A percentile compares a stretch with the other conserved stretches of the same genome.
phyloP scores from a whole-genome alignment of 345 rosid genomes.

The Trapa bicornis region DNA sequence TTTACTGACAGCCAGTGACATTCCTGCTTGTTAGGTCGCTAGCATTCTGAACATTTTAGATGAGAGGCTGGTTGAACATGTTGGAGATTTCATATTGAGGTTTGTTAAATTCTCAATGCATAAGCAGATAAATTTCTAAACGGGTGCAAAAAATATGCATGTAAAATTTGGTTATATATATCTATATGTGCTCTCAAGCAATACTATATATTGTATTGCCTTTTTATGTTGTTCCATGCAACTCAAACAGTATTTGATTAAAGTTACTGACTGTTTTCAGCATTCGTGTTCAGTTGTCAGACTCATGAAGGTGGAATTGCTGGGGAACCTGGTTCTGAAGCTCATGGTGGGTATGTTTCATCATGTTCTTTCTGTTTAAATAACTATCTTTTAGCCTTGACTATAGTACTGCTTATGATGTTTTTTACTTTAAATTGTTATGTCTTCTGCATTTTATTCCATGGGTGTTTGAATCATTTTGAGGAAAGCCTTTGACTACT shows the following conservation, averaged over 20 bases:
- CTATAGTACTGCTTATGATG: not conserved
- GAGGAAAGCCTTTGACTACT: slow-evolving; percentile 9
- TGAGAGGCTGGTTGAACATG: slow-evolving; percentile 49
- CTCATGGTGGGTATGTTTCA: slow-evolving; percentile 94
- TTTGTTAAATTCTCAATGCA: slow-evolving; percentile 14
- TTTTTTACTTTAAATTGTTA: not conserved
- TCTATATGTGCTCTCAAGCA: not conserved
- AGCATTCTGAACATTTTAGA: slow-evolving; percentile 70
- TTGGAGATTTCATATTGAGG: slow-evolving; percentile 91
- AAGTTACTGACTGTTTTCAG: slow-evolving; percentile 9
- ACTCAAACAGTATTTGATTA: not conserved
- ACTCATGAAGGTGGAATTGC: slow-evolving; percentile 97
- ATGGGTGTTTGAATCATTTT: not conserved
- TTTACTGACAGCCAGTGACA: not conserved
- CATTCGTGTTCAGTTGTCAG: slow-evolving; percentile 60
- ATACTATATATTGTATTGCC: not conserved
- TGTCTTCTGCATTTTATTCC: not conserved
- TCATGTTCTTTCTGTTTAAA: slow-evolving; percentile 3
- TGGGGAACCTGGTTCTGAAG: slow-evolving; percentile 97
- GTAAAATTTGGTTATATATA: not conserved
- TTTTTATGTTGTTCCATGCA: not conserved
- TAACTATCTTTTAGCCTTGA: no score
- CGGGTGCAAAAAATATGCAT: not conserved
- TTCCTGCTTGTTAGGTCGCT: slow-evolving; percentile 42
- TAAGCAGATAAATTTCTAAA: no score